These are phyloP conservation scores for Symbiodinium pilosum DNA, from an alignment of 73 alveolate species.

Conservation along the genomic window DNA sequence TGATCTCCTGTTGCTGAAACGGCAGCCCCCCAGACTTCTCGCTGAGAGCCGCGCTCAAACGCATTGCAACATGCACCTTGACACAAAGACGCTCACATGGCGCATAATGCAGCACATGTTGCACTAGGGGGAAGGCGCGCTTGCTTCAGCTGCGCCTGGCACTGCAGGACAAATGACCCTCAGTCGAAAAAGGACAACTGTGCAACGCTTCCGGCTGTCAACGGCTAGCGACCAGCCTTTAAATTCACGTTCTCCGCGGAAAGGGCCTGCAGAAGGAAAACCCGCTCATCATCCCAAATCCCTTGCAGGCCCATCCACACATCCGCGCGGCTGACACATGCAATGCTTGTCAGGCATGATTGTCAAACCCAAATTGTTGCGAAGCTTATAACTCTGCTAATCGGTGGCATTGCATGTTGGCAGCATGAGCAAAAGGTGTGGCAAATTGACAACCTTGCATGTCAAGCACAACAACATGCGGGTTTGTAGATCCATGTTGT, in stretches of 20 bases:
- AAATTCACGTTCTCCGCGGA: background rate
- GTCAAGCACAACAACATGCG: background rate
- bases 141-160: background rate
- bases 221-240: constrained; percentile 6
- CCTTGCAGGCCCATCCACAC: constrained; percentile 2
- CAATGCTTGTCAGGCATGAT: background rate
- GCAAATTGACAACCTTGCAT: background rate
- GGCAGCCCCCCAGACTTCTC: too few relatives aligned
- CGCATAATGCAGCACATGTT: too few relatives aligned
- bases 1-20: too few relatives aligned
- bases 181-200: background rate
- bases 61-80: too few relatives aligned
- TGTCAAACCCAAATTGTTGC: background rate
- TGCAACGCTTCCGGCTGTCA: background rate
- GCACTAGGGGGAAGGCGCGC: background rate
- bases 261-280: background rate
- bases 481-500: background rate
- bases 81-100: too few relatives aligned
- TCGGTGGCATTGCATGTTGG: background rate
- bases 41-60: too few relatives aligned
- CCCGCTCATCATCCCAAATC: constrained; percentile 7
- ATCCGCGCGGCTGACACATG: constrained; percentile 3
- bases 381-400: background rate
- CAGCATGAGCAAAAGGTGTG: background rate
- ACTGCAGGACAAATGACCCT: background rate